Evolutionary conservation across 2,329 filamentous ascomycete genomes (phyloP), one percentile per base, ranked within the genome.

Genomic region (Xylaria multiplex): DNA sequence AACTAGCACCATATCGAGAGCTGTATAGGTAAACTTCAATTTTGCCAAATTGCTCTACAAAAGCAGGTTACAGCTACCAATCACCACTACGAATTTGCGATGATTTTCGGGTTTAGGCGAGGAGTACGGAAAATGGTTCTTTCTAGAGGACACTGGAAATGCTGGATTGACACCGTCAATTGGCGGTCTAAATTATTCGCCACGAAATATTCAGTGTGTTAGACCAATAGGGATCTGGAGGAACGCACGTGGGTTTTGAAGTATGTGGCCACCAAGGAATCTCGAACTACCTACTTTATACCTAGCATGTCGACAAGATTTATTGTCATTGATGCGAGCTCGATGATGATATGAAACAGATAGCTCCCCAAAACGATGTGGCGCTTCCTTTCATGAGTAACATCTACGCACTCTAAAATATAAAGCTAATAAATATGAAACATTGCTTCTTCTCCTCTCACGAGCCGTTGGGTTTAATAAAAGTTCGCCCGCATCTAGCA

Each of bases 1-100:
- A 70, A 55, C 56, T 70, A 24, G 69, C 69, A 50, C 69, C 69
- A 27, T 70, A 70, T 57, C 69, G 65, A 45, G 62, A 70, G 40
- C 32, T 70, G 5, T 70, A 70, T 30, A 70, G 68, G 57, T 70
- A 43, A 66, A 57, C 19, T 56, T 58, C 14, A 32, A 54, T 27
- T 40, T 49, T 43, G 35, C 45, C 40, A 48, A 14, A 48, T n/a
- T 53, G 9, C 13, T 14, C 27, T 45, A 27, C 54, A 48, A 30
- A 49, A 13, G 40, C 52, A 27, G 27, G 16, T 56, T 32, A 52
- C 24, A 8, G 45, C 2, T 59, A 50, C n/a, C 24, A 24, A 50
- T 57, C 52, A 35, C 4, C 35, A 19, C 19, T 54, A 27, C 50
- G 48, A 59, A 59, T 54, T 54, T 6, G 24, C 46, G 48, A 35